Conservation (phyloP, 108 stramenopile species). For the Nitzschia sp. region DNA sequence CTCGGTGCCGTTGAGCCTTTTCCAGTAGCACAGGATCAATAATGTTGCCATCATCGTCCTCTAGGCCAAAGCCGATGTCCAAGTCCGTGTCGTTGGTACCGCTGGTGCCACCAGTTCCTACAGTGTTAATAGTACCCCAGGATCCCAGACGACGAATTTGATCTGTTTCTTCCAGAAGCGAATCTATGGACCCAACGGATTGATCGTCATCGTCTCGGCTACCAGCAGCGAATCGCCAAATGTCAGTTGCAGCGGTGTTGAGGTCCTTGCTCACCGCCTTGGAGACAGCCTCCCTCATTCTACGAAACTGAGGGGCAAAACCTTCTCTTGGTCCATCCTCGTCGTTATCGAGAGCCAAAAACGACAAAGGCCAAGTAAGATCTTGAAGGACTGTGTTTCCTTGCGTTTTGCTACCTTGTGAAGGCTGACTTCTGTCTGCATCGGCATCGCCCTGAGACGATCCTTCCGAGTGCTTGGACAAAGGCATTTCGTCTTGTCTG, state of each 20-base stretch:
- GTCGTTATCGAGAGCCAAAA: not conserved
- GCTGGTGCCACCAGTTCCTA: conserved; percentile 21
- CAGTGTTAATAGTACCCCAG: conserved; percentile 41
- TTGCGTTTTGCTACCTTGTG: not conserved
- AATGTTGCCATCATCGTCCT: conserved; percentile 38
- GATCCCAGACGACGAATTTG: conserved; percentile 39
- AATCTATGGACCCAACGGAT: conserved; percentile 27
- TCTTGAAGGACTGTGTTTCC: conserved; percentile 3
- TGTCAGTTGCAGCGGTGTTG: conserved; percentile 11
- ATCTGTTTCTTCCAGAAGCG: conserved; percentile 33
- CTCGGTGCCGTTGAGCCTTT: conserved; percentile 14
- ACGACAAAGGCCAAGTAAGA: conserved; percentile 13
- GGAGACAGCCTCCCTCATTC: conserved; percentile 12
- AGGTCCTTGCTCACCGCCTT: conserved; percentile 10
- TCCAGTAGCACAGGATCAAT: conserved; percentile 31
- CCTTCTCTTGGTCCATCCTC: not conserved
- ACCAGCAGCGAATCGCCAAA: conserved; percentile 25
- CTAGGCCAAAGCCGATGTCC: conserved; percentile 8
- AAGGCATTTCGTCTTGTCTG: no score
- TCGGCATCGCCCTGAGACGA: no score
- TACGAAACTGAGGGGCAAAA: conserved; percentile 6
- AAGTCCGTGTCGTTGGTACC: conserved; percentile 7
- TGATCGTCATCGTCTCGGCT: conserved; percentile 30
- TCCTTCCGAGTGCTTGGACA: no score
- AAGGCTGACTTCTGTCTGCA: no score